Evolutionary conservation across 352 stramenopile genomes (phyloP), one percentile per base, ranked within the genome.

Genomic region (Globisporangium parvum): DNA sequence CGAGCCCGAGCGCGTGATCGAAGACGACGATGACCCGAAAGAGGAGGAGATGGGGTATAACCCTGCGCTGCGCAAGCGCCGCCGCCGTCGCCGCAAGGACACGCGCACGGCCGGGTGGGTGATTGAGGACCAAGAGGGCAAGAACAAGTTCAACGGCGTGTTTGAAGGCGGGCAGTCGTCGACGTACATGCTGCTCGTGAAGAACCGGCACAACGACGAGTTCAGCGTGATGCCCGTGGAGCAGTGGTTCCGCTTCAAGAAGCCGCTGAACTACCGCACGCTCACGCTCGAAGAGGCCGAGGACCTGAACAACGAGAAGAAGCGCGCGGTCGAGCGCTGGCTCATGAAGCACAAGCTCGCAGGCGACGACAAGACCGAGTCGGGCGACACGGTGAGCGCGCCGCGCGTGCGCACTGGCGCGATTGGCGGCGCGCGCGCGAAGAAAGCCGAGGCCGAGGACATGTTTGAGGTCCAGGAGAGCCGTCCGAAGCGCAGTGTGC

Each of bases 241-340:
- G 65, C 81, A 94, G 55, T 94, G 84, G 84, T 94, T 94, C 63
- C 81, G 84, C 46, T 94, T 94, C 66, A 94, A 94, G 70, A 94
- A 94, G 67, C 84, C 84, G 24, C 63, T 94, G 0, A 85, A 67
- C 65, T 94, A 92, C 70, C 81, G 80, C 52, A 91, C 84, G 54
- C 67, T 94, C 14, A 92, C 81, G 61, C 76, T 92, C 8, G 81
- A 92, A 39, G 84, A 94, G 68, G 84, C 84, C 18, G 81, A 92
- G 57, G 80, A 91, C 37, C 73, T 94, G 55, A 92, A 91, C 69
- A 92, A 92, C 45, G 81, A 94, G 69, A 94, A 94, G 75, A 92
- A 94, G 61, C 84, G 82, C 51, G 84, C 84, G 0, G 84, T 92
- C 20, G 84, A 94, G 64, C 81, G 82, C 57, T 92, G 84, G 81